phyloP scores from a whole-genome alignment of 2,329 filamentous ascomycete genomes.

The Fusarium albidum region DNA sequence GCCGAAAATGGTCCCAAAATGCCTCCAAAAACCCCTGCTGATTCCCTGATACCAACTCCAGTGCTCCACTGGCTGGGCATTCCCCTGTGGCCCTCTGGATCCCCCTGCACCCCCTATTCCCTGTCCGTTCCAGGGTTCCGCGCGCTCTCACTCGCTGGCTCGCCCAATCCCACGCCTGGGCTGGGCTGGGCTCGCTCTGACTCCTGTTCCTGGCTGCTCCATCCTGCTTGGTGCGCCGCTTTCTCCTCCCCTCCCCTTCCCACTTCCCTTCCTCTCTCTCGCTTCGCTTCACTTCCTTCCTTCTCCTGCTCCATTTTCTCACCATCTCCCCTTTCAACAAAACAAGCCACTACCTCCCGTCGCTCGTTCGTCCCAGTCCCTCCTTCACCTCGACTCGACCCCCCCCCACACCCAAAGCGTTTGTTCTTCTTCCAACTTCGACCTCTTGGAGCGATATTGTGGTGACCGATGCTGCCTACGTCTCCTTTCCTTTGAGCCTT shows the following conservation, averaged over 20 bases:
- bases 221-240: constrained; percentile 34
- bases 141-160: constrained; percentile 26
- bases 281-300: constrained; percentile 28
- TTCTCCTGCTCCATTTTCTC: constrained; percentile 34
- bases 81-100: constrained; percentile 8
- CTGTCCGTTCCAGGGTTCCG: constrained; percentile 17
- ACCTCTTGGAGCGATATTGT: constrained; percentile 30
- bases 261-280: constrained; percentile 38
- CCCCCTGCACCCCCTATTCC: constrained; percentile 28
- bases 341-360: constrained; percentile 49
- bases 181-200: constrained; percentile 20
- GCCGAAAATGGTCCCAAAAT: constrained; percentile 25
- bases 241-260: constrained; percentile 37
- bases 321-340: constrained; percentile 51
- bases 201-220: constrained; percentile 26
- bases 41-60: constrained; percentile 23
- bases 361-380: constrained; percentile 52
- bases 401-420: constrained; percentile 41
- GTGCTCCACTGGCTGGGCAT: constrained; percentile 14
- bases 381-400: constrained; percentile 46
- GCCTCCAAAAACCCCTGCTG: constrained; percentile 25
- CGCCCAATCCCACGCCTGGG: constrained; percentile 5
- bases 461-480: constrained; percentile 30
- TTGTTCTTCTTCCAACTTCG: constrained; percentile 32
- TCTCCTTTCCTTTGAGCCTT: constrained; percentile 31